Base-by-base conservation (phyloP, 2,329 filamentous ascomycete species). In the Fusarium sp. region DNA sequence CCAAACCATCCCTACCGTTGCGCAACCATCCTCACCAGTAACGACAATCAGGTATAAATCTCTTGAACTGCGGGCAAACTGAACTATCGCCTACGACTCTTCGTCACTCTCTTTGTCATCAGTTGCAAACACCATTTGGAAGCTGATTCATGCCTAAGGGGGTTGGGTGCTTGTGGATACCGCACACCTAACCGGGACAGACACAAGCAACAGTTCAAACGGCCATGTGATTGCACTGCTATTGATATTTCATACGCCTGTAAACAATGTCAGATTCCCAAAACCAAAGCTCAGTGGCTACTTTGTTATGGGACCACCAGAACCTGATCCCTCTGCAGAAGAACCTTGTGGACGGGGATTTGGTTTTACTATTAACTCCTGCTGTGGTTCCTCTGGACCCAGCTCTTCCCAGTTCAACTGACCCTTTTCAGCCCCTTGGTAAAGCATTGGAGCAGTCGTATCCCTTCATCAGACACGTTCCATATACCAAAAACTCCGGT, bases 401-500 rank as follows among this genome's bases (percentile, higher is more conserved):
- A 63, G 79, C 79, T 69, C 72, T 80, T 46, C 74, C 79, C 46
- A 81, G 83, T 64, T 79, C 78, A 46, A 83, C 80, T 73, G 92
- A 94, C 76, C 92, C 92, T 0, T 94, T 94, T 75, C 91, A 94
- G 77, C 85, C 87, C 16, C 82, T 94, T 20, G 92, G 92, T 22
- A 85, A 86, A 67, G 86, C 88, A 46, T 78, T 94, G 51, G 87
- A 88, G 51, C 82, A 80, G 51, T 83, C 86, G 70, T 89, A 92
- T 74, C 80, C 84, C 4, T 84, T 84, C 77, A 83, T 94, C 65
- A 87, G 90, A 22, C 92, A 94, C 76, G 87, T 93, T 45, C 91
- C 92, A 8, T 94, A 93, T 74, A 87, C 89, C 7, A 86, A 88
- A 48, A 83, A 84, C 55, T 79, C 83, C 61, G 90, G 91, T 44